These are phyloP conservation scores for Brassica balearica DNA, from an alignment of 441 rosid species.

Conservation along the genomic window DNA sequence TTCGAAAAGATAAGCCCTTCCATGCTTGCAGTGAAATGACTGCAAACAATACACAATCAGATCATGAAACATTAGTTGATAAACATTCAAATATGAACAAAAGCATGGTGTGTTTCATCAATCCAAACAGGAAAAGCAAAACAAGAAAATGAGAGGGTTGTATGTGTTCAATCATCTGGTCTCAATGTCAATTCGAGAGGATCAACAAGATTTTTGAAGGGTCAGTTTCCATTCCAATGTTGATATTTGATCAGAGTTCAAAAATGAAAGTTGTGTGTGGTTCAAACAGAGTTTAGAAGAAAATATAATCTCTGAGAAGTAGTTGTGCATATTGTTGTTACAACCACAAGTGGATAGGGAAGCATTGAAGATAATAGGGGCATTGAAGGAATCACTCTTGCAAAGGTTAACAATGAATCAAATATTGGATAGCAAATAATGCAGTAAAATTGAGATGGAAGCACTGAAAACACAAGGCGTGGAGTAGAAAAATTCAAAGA, in stretches of 20 bases:
- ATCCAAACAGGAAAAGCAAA: background rate
- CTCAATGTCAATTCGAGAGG: constrained; percentile 1
- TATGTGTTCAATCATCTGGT: constrained; percentile 15
- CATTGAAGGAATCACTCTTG: too few relatives aligned
- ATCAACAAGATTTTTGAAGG: background rate
- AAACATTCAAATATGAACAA: background rate
- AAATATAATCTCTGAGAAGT: background rate
- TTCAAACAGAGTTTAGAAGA: background rate
- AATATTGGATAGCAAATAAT: too few relatives aligned
- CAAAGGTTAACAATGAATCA: too few relatives aligned
- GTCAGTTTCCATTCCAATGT: too few relatives aligned
- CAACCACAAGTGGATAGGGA: too few relatives aligned
- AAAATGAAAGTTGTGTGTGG: background rate
- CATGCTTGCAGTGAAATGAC: constrained; percentile 78
- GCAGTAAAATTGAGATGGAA: too few relatives aligned
- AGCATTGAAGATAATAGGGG: too few relatives aligned
- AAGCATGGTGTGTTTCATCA: constrained; percentile 8
- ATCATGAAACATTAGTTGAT: background rate
- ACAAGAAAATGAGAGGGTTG: constrained; percentile 1
- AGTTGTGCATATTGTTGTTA: too few relatives aligned
- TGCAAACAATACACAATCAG: constrained; percentile 47
- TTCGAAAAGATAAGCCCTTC: constrained; percentile 80
- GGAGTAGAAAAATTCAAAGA: too few relatives aligned
- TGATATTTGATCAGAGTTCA: too few relatives aligned
- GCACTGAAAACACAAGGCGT: too few relatives aligned